Evolutionary conservation across 2,329 filamentous ascomycete species (phyloP).

Genomic region (Graphilbum ipis-grandicollis): DNA sequence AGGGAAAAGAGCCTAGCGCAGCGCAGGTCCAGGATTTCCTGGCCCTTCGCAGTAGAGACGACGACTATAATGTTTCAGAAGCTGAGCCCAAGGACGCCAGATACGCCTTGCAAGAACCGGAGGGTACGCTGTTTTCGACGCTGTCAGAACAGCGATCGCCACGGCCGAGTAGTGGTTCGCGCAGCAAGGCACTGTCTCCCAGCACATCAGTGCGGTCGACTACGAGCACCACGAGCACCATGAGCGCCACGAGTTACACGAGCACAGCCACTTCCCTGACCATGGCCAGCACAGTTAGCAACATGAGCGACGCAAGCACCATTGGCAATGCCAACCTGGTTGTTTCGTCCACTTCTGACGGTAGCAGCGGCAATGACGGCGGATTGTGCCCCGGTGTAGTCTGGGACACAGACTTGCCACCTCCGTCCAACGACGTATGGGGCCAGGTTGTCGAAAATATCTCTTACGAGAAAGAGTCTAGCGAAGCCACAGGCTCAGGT

Average conservation of each 20-base stretch:
- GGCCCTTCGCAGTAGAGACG: not conserved
- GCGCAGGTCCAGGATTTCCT: not conserved
- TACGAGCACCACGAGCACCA: slow-evolving; percentile 17
- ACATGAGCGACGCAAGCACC: slow-evolving; percentile 11
- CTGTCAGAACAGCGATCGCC: not conserved
- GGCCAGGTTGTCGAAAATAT: too few relatives aligned
- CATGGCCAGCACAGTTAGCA: slow-evolving; percentile 2
- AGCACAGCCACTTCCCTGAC: slow-evolving; percentile 11
- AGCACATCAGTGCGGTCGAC: slow-evolving; percentile 31
- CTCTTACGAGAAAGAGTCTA: too few relatives aligned
- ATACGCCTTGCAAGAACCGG: not conserved
- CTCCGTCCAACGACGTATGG: too few relatives aligned
- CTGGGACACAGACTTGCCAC: too few relatives aligned
- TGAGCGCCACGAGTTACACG: slow-evolving; percentile 9
- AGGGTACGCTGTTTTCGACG: not conserved
- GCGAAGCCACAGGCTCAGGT: too few relatives aligned
- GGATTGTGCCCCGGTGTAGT: too few relatives aligned
- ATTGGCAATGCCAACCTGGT: slow-evolving; percentile 15
- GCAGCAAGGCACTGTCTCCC: slow-evolving; percentile 26
- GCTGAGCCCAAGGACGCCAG: not conserved
- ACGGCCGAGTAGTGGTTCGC: slow-evolving; percentile 11
- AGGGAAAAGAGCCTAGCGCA: not conserved
- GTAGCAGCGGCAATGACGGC: slow-evolving; percentile 20
- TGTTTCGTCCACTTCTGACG: slow-evolving; percentile 30
- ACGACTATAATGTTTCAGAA: not conserved